phyloP scores from a whole-genome alignment of 805 yeast genomes.

The Groenewaldozyma salmanticensis region DNA sequence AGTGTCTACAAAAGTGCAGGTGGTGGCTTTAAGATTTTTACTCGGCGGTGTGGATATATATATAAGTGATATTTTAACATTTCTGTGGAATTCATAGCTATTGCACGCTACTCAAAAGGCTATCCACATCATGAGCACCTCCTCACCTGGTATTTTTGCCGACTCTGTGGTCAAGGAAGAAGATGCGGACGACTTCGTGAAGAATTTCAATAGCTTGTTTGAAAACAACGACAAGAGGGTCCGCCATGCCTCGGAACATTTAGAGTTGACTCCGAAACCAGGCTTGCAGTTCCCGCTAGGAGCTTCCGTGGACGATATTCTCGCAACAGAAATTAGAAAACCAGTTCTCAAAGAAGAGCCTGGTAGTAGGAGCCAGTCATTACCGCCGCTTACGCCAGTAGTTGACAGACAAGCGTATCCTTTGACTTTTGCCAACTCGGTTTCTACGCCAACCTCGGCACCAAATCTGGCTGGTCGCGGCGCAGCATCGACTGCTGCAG shows the following conservation, averaged over 20 bases:
- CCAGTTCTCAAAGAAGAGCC: conserved; percentile 3
- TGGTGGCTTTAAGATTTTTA: background rate
- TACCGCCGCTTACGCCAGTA: conserved; percentile 1
- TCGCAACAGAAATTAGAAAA: conserved; percentile 6
- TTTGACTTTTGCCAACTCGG: conserved; percentile 16
- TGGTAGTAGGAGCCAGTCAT: background rate
- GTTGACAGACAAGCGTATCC: conserved; percentile 14
- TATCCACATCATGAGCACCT: no score
- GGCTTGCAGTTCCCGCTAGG: no score
- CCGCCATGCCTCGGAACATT: background rate
- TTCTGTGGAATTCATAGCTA: no score
- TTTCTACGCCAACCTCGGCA: conserved; percentile 2
- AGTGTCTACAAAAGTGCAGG: no score
- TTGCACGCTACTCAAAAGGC: no score
- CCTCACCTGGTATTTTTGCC: no score
- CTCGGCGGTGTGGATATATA: background rate
- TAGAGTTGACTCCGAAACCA: no score
- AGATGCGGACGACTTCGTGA: background rate
- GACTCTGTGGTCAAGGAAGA: background rate
- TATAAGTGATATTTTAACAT: no score
- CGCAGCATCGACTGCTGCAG: no score
- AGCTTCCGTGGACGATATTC: no score
- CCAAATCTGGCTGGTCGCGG: no score
- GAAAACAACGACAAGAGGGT: background rate
- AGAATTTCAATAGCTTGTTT: background rate